These are phyloP conservation scores for Lasiosphaeriaceae sp. DNA, from an alignment of 495 filamentous ascomycete genomes.

Conservation along the genomic window DNA sequence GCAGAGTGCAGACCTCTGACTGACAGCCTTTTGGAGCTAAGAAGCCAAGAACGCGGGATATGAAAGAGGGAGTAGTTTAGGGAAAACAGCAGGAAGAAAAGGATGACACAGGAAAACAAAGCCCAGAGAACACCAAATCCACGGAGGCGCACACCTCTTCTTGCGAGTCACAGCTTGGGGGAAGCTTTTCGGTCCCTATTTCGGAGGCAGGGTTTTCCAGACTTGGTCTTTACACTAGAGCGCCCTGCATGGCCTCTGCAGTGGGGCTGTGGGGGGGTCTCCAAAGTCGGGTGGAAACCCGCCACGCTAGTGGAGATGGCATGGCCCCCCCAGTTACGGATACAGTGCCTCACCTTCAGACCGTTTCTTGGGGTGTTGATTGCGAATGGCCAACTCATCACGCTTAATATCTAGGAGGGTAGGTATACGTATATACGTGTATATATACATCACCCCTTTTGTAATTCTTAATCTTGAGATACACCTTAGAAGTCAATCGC, in stretches of 20 bases:
- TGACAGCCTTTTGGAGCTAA: neutral
- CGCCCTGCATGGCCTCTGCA: neutral
- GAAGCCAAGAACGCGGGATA: neutral
- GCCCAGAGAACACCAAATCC: neutral
- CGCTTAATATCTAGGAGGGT: too few relatives aligned
- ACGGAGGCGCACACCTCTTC: neutral
- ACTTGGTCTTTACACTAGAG: neutral
- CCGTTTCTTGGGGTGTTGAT: too few relatives aligned
- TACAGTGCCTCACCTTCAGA: too few relatives aligned
- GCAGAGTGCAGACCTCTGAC: neutral
- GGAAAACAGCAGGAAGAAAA: neutral
- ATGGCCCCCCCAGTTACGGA: too few relatives aligned
- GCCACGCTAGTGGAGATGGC: too few relatives aligned
- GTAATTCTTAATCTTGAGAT: too few relatives aligned
- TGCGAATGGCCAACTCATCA: too few relatives aligned
- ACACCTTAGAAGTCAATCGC: too few relatives aligned
- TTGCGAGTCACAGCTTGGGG: constrained; percentile 8
- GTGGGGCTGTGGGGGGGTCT: too few relatives aligned
- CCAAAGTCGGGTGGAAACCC: neutral
- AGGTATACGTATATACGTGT: too few relatives aligned
- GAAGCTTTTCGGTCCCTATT: constrained; percentile 18
- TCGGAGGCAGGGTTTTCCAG: constrained; percentile 27
- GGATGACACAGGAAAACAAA: neutral
- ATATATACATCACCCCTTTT: too few relatives aligned
- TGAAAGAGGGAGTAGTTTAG: neutral